A percentile compares a stretch with the other conserved stretches of the same genome.
Evolutionary conservation across 2,329 filamentous ascomycete genomes (phyloP).

Genomic region (Ophiostoma tasmaniense): DNA sequence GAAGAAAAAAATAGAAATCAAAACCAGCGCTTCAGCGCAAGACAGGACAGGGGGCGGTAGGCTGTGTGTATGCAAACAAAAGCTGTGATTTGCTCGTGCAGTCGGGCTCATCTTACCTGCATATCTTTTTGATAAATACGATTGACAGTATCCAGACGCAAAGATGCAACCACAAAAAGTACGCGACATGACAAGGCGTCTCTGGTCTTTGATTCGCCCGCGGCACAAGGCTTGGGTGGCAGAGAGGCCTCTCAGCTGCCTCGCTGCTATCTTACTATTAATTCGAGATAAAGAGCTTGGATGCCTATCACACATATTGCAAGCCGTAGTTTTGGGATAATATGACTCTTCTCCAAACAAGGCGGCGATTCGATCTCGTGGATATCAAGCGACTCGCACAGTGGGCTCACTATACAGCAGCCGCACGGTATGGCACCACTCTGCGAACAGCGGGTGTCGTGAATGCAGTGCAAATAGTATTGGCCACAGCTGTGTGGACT

Average conservation of each 20-base stretch:
- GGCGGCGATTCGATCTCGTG: too few relatives aligned
- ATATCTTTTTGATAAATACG: background rate
- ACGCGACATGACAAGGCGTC: background rate
- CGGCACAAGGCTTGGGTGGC: conserved; percentile 11
- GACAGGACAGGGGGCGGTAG: background rate
- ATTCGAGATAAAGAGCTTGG: too few relatives aligned
- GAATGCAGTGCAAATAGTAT: too few relatives aligned
- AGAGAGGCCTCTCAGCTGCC: background rate
- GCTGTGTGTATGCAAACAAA: background rate
- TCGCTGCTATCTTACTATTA: too few relatives aligned
- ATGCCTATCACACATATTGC: too few relatives aligned
- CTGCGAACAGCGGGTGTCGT: too few relatives aligned
- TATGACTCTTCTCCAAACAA: too few relatives aligned
- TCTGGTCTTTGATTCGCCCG: conserved; percentile 12
- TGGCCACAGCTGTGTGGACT: too few relatives aligned
- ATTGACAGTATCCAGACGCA: background rate
- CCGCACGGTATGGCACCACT: background rate
- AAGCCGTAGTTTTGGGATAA: too few relatives aligned
- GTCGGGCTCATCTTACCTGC: background rate
- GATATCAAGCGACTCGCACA: too few relatives aligned
- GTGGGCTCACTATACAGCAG: background rate
- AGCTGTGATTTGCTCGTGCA: background rate
- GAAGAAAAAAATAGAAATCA: background rate
- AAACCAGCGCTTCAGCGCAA: background rate
- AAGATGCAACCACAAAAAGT: background rate